Evolutionary conservation across 148 eudicot species (phyloP).

Genomic region (Hydrangea macrophylla): DNA sequence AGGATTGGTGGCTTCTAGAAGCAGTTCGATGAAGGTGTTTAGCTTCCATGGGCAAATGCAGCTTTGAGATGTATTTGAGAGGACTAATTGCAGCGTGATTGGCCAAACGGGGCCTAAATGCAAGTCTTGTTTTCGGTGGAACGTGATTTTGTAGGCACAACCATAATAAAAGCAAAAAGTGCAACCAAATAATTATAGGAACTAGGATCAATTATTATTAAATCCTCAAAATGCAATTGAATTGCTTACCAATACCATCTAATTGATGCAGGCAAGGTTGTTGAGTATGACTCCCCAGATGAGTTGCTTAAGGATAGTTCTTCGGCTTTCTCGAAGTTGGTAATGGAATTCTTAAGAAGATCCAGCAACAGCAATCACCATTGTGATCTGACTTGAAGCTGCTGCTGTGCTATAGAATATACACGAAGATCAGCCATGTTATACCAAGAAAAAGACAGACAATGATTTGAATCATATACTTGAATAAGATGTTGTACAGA

Average conservation of each 20-base stretch:
- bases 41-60: no score
- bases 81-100: no score
- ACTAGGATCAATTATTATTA: no score
- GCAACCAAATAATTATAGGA: no score
- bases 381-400: constrained; percentile 2
- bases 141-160: no score
- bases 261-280: constrained; percentile 43
- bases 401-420: background rate
- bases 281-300: constrained; percentile 63
- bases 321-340: constrained; percentile 61
- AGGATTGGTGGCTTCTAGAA: no score
- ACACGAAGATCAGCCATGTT: background rate
- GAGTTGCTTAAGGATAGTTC: constrained; percentile 41
- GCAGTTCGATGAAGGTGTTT: no score
- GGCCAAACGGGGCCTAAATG: no score
- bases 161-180: no score
- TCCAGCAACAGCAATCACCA: constrained; percentile 31
- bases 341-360: constrained; percentile 51
- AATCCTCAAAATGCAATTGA: background rate
- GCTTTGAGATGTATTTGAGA: no score
- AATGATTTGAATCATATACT: background rate
- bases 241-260: background rate
- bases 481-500: background rate
- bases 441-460: background rate
- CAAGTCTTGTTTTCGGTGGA: no score